Evolutionary conservation across 129 eudicot genomes (phyloP), one percentile per base, ranked within the genome.

Genomic region (Apium graveolens): DNA sequence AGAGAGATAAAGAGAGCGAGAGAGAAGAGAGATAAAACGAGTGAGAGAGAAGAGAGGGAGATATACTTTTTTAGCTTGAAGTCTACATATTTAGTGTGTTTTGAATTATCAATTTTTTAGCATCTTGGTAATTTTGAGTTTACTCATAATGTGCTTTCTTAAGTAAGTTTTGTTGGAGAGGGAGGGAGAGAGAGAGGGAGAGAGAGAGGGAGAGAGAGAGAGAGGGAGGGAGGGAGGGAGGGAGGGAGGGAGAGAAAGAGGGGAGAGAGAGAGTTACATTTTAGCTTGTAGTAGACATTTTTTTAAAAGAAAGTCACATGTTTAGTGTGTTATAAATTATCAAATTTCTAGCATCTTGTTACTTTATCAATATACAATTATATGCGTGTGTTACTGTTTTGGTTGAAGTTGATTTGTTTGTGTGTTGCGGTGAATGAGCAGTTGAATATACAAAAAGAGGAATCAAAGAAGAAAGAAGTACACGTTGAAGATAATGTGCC

Each of bases 401-500:
- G 68, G 13, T 60, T 60, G 34, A 60, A 57, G 27, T 55, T 57
- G 66, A 57, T 57, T 32, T n/a, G 68, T 26, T n/a, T n/a, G 68
- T 60, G 16, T 66, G 76, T 70, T 53, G 35, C 53, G 77, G 49
- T 82, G 79, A 32, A 27, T 77, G 68, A 70, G 34, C 80, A 94
- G 98, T 84, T 90, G 80, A 91, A 87, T 78, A 94, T 94, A 79
- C 93, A 94, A 80, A 94, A 94, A 72, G 98, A 94, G 86, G 98
- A 94, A 82, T 96, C 98, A 17, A 94, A 94, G 89, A 94, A 94
- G 84, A 94, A 91, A 80, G 98, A 94, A 86, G 89, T 94, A 43
- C 90, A 85, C 35, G 77, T 94, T 21, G 98, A 91, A 76, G 97
- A 91, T 32, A 91, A 94, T 71, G 96, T 87, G 48, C 91, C 96